These are phyloP conservation scores for Candida schatavii DNA, from an alignment of 805 yeast genomes.

Conservation along the genomic window DNA sequence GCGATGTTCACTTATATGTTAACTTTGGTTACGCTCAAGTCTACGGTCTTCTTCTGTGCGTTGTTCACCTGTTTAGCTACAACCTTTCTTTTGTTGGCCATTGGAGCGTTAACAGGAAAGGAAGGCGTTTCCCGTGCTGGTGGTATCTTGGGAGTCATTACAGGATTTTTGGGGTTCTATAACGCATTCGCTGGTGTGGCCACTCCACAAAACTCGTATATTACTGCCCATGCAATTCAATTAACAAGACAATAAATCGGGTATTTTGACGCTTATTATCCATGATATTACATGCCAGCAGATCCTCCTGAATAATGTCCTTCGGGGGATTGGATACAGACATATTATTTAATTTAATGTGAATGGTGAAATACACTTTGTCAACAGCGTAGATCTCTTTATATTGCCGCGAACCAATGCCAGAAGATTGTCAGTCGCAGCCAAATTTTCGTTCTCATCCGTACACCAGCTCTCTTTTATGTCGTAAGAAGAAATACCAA, in stretches of 20 bases:
- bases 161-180: conserved; percentile 38
- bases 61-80: conserved; percentile 30
- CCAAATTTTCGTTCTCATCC: no score
- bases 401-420: no score
- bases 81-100: conserved; percentile 35
- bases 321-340: no score
- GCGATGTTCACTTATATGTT: conserved; percentile 39
- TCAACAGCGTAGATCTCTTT: no score
- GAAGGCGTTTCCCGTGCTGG: conserved; percentile 33
- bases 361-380: no score
- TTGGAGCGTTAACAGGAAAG: conserved; percentile 29
- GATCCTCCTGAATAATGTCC: no score
- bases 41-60: conserved; percentile 34
- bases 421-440: no score
- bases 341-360: no score
- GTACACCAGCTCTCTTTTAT: no score
- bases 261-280: neutral
- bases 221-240: conserved; percentile 27
- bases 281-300: no score
- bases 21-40: conserved; percentile 32
- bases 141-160: conserved; percentile 41
- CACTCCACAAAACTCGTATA: conserved; percentile 31
- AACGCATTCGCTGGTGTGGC: conserved; percentile 42
- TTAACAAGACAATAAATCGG: conserved; percentile 14
- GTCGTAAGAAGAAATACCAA: no score